phyloP scores from a whole-genome alignment of 306 rosid genomes.

The Cicer cuneatum region DNA sequence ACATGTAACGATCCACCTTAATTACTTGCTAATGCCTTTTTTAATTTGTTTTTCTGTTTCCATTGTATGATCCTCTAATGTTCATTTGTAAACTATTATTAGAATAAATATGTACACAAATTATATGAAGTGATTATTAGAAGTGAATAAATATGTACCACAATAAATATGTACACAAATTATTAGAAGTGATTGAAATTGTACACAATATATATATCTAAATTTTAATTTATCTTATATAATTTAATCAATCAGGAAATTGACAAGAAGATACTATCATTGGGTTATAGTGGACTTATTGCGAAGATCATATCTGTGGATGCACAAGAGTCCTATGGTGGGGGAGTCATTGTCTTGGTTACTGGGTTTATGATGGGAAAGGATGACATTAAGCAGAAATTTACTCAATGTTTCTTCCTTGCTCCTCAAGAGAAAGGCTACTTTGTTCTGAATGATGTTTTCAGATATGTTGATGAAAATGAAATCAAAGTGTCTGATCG shows the following conservation, averaged over 20 bases:
- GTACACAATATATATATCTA: too few species aligned
- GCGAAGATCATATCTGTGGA: slow-evolving; percentile 77
- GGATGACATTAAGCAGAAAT: slow-evolving; percentile 63
- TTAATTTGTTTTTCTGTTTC: slow-evolving; percentile 3
- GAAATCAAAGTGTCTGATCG: slow-evolving; percentile 46
- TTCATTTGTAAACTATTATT: not conserved
- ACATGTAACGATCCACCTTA: not conserved
- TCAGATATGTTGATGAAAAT: slow-evolving; percentile 76
- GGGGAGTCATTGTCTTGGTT: slow-evolving; percentile 85
- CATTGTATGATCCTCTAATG: not conserved
- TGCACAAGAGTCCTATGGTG: slow-evolving; percentile 77
- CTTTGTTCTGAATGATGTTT: slow-evolving; percentile 84
- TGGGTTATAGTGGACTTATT: slow-evolving; percentile 61
- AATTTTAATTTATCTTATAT: not conserved
- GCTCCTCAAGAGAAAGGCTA: slow-evolving; percentile 95
- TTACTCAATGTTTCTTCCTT: slow-evolving; percentile 86
- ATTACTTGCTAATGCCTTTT: slow-evolving; percentile 9
- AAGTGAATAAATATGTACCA: too few species aligned
- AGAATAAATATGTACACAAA: not conserved
- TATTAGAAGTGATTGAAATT: too few species aligned
- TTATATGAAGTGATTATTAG: too few species aligned
- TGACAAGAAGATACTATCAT: slow-evolving; percentile 73
- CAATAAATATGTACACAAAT: too few species aligned
- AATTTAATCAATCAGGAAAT: slow-evolving; percentile 63
- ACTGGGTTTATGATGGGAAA: slow-evolving; percentile 78